Evolutionary conservation across 1,284 basidiomycete genomes (phyloP), one percentile per base, ranked within the genome.

Genomic region (Ustilago crameri): DNA sequence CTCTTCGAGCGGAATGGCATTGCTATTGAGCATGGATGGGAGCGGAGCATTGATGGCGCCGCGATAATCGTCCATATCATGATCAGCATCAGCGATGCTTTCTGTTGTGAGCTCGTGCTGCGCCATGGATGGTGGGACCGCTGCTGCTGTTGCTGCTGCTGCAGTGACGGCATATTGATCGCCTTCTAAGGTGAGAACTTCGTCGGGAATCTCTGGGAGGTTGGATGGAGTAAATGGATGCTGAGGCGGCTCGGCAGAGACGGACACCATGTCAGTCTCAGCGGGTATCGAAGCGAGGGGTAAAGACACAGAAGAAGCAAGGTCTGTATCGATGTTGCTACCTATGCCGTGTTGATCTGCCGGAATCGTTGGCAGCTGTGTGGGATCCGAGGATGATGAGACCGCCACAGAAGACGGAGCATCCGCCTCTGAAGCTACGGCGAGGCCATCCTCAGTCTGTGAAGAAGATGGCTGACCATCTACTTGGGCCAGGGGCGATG

Each of bases 11-110:
- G 64, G 65, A 22, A 68, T 73, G 37, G 65, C 64, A 23, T 55
- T 60, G 52, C 57, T 68, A 23, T 67, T 67, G 53, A 73, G 65
- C 70, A 73, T 73, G 52, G 70, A 73, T 0, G 70, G 70, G 5
- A 73, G 63, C 2, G 62, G 62, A 3, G 68, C 55, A 41, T 41
- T 51, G 42, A 60, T 56, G 42, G 58, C 50, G n/a, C 50, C 46
- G 23, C 64, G 57, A 44, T 67, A 67, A 18, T 67, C 64, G 34
- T 66, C 52, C 38, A 51, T 53, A 26, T 46, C 62, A 35, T 50
- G 44, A 22, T 59, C 57, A 5, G 65, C 35, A 26, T 62, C 51
- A 47, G 54, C 51, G 30, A 38, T 50, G 17, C 49, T 35, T 22
- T 68, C 66, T 26, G 54, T 22, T 14, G 55, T 8, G 17, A 45